Base-by-base conservation (phyloP, 2,329 filamentous ascomycete genomes). In the Arthrobotrys sphaeroides region DNA sequence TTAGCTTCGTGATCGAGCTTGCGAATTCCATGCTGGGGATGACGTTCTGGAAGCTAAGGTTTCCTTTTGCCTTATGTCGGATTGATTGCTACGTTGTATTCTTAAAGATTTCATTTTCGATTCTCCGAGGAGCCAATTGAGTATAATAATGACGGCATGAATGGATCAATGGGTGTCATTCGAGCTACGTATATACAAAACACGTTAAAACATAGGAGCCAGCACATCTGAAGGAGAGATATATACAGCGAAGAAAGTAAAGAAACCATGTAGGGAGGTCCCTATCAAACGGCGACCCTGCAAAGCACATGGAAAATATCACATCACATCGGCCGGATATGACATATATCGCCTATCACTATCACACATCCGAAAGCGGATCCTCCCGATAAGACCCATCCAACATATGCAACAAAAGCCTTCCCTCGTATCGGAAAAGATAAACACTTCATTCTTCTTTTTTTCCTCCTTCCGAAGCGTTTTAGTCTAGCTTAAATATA, bases 361-460 rank as follows among this genome's bases (percentile, higher is more conserved):
- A 55, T 55, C 51, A 55, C 51, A 55, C 18, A 33, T 5, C 51
- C 16, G 18, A 55, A 24, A 55, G 28, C 28, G 7, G 16, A 24
- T 36, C 51, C 53, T 59, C 20, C 26, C 55, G 55, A 42, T 60
- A 60, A 60, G 55, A 60, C n/a, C n/a, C 31, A 60, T 60, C 55
- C 51, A 55, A 55, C 51, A 31, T 10, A 10, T n/a, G n/a, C n/a
- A n/a, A n/a, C 47, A 38, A 36, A 22, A 13, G n/a, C n/a, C 24
- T n/a, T n/a, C n/a, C n/a, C n/a, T n/a, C 38, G n/a, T 45, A 47
- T 36, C 26, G 57, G 57, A 31, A n/a, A 62, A 62, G 36, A 33
- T 45, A 33, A 36, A n/a, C n/a, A n/a, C n/a, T n/a, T n/a, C n/a
- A n/a, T n/a, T n/a, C n/a, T n/a, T n/a, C n/a, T n/a, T n/a, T n/a